Evolutionary conservation across 257 asterid genomes (phyloP), one percentile per base, ranked within the genome.

Genomic region (Solanum sejunctum): DNA sequence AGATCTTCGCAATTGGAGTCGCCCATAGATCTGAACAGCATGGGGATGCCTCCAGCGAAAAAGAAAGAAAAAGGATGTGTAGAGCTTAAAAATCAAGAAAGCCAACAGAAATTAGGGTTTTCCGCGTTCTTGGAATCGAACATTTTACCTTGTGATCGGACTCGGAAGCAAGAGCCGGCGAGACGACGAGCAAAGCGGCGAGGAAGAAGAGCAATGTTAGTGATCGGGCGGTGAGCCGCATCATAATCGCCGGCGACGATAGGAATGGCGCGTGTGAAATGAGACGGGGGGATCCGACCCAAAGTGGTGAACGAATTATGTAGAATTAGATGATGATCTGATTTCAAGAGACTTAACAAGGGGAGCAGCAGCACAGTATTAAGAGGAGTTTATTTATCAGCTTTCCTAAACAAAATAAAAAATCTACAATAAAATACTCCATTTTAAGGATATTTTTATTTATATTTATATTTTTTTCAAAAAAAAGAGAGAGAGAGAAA

Each of bases 61-160:
- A 23, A 49, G 23, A 51, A 23, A 23, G 8, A 72, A 72, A 72
- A 11, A 18, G 80, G 47, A 73, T 13, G 58, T 8, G 58, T 47
- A 47, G 36, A 73, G 17, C 54, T 73, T 45, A 75, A 21, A 75
- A 23, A 47, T 21, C 10, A 13, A 75, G 32, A 13, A 10, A 23
- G 21, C 23, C 6, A 28, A 52, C 49, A 26, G 49, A 78, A 9
- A 78, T 78, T 78, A 52, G 83, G 83, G 64, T 52, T 78, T 78
- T 52, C 28, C 12, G 39, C 60, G 60, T 36, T 49, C 3, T 26
- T 32, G 18, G 3, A 12, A 73, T 73, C 60, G 81, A 21, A 49
- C 21, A 80, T n/a, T 78, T 16, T 41, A 85, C 87, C 87, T 81
- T 85, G 87, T 85, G 87, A 85, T 85, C 87, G 75, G 85, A 81